Base-by-base conservation (phyloP, 169 alveolate genomes). In the Plasmodium inui region DNA sequence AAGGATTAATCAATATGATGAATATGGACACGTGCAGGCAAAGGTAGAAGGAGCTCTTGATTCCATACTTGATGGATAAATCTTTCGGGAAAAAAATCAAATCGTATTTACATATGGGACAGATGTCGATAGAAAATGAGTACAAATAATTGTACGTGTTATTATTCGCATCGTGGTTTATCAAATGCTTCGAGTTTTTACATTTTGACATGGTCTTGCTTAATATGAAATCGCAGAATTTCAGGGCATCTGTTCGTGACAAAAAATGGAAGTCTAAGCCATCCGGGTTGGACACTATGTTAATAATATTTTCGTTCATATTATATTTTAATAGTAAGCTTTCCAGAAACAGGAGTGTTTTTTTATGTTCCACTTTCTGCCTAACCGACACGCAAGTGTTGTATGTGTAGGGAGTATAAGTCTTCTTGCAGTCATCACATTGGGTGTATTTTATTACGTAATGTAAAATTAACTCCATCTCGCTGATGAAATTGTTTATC, bases 381-480 rank as follows among this genome's bases (percentile, higher is more conserved):
- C 99, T 97, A 26, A 98, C 97, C 95, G 98, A 98, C 70, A 99
- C 99, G 88, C 97, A 93, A 28, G 99, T 99, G 50, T 97, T 97
- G 99, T 99, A 99, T 10, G 99, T 98, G 95, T 99, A 99, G 1
- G 99, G 99, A n/a, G 99, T 99, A 96, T 97, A 98, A 41, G 97
- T 96, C 95, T 98, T 98, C 92, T 98, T 99, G 94, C 99, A 99
- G 94, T 98, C 99, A 53, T 98, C 99, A 95, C 99, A 99, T 94
- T 99, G 99, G 92, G 97, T 97, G 53, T 97, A 97, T 74, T 96
- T 97, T 73, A 98, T 98, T 32, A 97, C 93, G 94, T 97, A 99
- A 80, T 98, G 99, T 78, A 98, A 97, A 70, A 98, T 93, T 32
- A 96, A 86, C 83, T 99, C 97, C 96, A 99, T 98, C 82, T 99